Percentiles rank a stretch among this genome's conserved stretches.
These are phyloP conservation scores for Lodderomyces orthopsilosis DNA, from an alignment of 1,139 yeast genomes.

Conservation along the genomic window DNA sequence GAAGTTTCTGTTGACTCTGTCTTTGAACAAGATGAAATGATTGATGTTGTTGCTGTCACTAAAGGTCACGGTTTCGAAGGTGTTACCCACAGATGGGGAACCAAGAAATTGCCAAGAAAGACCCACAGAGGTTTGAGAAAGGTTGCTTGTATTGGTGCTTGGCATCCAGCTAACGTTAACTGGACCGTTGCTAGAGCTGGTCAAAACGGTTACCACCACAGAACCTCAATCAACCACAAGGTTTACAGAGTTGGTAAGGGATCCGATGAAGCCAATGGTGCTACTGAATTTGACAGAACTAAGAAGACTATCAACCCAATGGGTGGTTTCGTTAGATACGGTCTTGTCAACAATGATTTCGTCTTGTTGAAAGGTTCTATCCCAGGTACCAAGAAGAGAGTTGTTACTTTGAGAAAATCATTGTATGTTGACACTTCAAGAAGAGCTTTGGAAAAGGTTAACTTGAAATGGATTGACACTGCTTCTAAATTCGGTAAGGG, in stretches of 20 bases:
- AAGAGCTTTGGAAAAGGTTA: conserved; percentile 94
- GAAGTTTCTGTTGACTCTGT: conserved; percentile 94
- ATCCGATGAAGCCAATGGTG: conserved; percentile 89
- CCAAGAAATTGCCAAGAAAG: conserved; percentile 99
- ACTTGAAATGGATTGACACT: conserved; percentile 99
- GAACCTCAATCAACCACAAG: conserved; percentile 99
- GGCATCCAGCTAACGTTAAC: conserved; percentile 99
- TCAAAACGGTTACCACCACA: conserved; percentile 99
- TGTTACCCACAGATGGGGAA: conserved; percentile 99
- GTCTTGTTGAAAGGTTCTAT: conserved; percentile 97
- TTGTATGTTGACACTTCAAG: conserved; percentile 97
- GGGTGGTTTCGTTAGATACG: conserved; percentile 99
- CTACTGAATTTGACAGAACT: conserved; percentile 99
- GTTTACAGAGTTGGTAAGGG: conserved; percentile 98
- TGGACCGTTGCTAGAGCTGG: conserved; percentile 99
- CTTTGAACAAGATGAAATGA: conserved; percentile 97
- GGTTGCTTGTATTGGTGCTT: conserved; percentile 99
- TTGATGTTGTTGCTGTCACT: conserved; percentile 98
- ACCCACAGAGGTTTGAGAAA: conserved; percentile 99
- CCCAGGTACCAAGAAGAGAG: conserved; percentile 99
- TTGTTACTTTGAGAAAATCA: conserved; percentile 97
- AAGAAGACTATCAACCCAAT: conserved; percentile 98
- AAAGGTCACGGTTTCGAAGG: conserved; percentile 99
- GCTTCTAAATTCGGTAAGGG: conserved; percentile 99
- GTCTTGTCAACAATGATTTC: conserved; percentile 96